Evolutionary conservation across 2,329 filamentous ascomycete species (phyloP).

Genomic region (Elsinoe australis): DNA sequence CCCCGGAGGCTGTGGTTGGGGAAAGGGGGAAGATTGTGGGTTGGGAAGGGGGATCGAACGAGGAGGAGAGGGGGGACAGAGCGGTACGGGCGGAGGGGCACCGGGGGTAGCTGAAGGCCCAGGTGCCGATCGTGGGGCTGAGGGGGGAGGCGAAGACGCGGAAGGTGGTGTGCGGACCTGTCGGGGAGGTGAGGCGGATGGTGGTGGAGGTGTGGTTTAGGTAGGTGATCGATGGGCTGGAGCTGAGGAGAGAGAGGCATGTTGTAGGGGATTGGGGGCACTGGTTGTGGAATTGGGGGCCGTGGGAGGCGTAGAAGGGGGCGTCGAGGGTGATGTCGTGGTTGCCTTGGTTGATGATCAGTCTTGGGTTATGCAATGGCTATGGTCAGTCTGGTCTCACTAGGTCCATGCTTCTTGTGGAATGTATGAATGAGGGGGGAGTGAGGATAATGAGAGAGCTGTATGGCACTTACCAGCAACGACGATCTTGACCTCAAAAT

Average conservation of each 20-base stretch:
- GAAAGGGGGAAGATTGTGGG: too few species aligned
- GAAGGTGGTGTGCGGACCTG: conserved; percentile 54
- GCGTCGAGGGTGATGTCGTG: conserved; percentile 63
- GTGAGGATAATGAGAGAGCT: not conserved
- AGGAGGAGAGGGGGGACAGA: conserved; percentile 24
- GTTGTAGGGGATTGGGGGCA: conserved; percentile 44
- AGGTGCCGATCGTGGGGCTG: conserved; percentile 37
- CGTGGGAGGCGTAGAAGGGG: conserved; percentile 51
- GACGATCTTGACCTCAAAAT: conserved; percentile 64
- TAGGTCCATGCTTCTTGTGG: too few species aligned
- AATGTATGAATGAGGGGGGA: conserved; percentile 3
- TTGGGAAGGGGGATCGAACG: too few species aligned
- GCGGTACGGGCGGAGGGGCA: not conserved
- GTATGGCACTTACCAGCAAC: conserved; percentile 49
- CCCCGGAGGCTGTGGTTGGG: too few species aligned
- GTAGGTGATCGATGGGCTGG: conserved; percentile 53
- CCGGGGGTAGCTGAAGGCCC: conserved; percentile 27
- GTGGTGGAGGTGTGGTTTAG: conserved; percentile 51
- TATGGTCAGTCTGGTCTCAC: too few species aligned
- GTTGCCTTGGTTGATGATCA: conserved; percentile 49
- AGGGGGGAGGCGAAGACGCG: conserved; percentile 65
- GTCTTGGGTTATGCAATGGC: too few species aligned
- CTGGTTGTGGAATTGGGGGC: conserved; percentile 50
- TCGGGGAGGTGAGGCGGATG: conserved; percentile 47
- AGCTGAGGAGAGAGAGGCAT: conserved; percentile 48